phyloP scores from a whole-genome alignment of 164 flowering plant genomes.

The Berberis thunbergii region DNA sequence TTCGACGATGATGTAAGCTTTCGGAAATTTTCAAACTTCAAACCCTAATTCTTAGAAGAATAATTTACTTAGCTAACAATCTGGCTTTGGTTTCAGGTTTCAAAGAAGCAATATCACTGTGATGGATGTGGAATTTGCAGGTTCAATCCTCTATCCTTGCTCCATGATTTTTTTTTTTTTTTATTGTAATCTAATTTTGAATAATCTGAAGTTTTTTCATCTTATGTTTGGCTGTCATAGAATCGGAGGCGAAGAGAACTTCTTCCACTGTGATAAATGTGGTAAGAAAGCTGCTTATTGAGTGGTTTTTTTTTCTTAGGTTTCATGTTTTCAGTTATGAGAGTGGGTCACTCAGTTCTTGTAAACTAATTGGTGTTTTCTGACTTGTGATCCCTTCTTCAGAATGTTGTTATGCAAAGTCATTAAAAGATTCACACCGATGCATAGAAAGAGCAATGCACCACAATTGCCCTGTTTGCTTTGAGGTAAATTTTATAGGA shows the following conservation, averaged over 20 bases:
- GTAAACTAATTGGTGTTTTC: not conserved
- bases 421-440: slow-evolving; percentile 46
- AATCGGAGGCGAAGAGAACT: slow-evolving; percentile 74
- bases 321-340: slow-evolving; percentile 5
- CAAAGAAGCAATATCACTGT: slow-evolving; percentile 84
- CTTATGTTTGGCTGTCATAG: slow-evolving; percentile 13
- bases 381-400: not conserved
- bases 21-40: not conserved
- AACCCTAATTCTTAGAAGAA: not conserved
- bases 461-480: slow-evolving; percentile 84
- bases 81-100: slow-evolving; percentile 31
- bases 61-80: not conserved
- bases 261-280: slow-evolving; percentile 72
- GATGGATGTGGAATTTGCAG: slow-evolving; percentile 89
- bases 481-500: slow-evolving; percentile 46
- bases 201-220: not conserved
- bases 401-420: slow-evolving; percentile 72
- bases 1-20: slow-evolving; percentile 76
- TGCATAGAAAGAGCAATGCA: slow-evolving; percentile 91
- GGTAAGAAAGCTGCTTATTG: slow-evolving; percentile 32
- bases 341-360: not conserved
- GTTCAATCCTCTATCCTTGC: slow-evolving; percentile 11
- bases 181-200: not conserved
- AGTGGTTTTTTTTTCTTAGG: not conserved
- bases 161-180: not conserved